Base-by-base conservation (phyloP, 495 filamentous ascomycete species). In the Neurospora sp. region DNA sequence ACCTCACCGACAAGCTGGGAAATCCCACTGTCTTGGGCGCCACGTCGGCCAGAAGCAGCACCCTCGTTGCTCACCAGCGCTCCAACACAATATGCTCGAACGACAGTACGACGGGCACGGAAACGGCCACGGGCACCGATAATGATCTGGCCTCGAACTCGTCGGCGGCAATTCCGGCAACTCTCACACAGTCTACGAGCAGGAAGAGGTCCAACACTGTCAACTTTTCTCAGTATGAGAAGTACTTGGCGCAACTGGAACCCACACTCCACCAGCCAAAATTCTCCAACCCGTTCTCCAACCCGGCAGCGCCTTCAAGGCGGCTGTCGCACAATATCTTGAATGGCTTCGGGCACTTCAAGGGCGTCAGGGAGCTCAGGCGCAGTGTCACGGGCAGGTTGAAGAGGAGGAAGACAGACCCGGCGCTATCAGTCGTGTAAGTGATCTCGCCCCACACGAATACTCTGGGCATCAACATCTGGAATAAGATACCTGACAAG, bases 191-290 rank as follows among this genome's bases (percentile, higher is more conserved):
- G 27, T 70, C 74, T 40, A 39, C 74, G 72, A 71, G 76, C 41
- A 81, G 81, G 69, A 82, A 77, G 69, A 73, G 79, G 70, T 80
- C 83, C 48, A 81, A 81, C 69, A 81, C 75, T 61, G 75, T 87
- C 40, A 87, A 78, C 37, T 87, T 87, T 74, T 79, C 81, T 16
- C 83, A 82, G n/a, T 88, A 88, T 71, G 86, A 87, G 16, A 85
- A 80, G 73, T 87, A 84, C 53, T 74, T 87, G 70, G 79, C 79
- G 39, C 81, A 85, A 65, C 70, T 84, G 5, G 79, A 83, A 71
- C 81, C 78, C 14, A 79, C 70, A n/a, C 73, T 82, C 68, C 80
- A 79, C 71, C 83, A 81, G 72, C 78, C 76, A 65, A 82, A 76
- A 74, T 81, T 82, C 40, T 69, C 76, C 17, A 74, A 75, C 71